phyloP scores from a whole-genome alignment of 352 stramenopile species.

The Phytophthora hibernalis region DNA sequence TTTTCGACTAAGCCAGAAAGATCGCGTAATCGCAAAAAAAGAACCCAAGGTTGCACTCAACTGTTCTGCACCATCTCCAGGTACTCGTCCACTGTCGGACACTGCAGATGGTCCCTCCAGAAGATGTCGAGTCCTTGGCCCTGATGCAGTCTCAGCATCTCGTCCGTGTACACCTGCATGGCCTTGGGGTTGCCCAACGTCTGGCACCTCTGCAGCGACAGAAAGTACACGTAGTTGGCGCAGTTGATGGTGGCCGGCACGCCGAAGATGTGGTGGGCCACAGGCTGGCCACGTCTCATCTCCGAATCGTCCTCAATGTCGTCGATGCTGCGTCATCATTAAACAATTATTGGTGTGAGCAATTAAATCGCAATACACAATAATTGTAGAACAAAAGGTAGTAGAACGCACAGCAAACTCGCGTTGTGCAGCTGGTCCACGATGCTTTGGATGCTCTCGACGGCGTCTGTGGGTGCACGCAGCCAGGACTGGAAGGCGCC shows the following conservation, averaged over 20 bases:
- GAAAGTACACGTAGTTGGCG: slow-evolving; percentile 98
- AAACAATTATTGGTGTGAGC: slow-evolving; percentile 1
- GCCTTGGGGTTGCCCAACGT: slow-evolving; percentile 82
- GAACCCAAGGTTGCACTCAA: slow-evolving; percentile 37
- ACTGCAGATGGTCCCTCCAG: slow-evolving; percentile 92
- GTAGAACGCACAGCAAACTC: slow-evolving; percentile 82
- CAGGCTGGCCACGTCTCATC: slow-evolving; percentile 93
- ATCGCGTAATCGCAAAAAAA: neutral
- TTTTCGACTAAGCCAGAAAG: neutral
- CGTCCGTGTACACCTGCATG: slow-evolving; percentile 93
- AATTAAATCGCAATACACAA: neutral
- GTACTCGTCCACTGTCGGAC: slow-evolving; percentile 94
- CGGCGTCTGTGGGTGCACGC: slow-evolving; percentile 57
- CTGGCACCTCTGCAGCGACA: slow-evolving; percentile 94
- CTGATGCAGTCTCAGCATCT: slow-evolving; percentile 96
- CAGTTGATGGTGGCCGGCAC: slow-evolving; percentile 97
- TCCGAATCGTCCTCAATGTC: slow-evolving; percentile 99
- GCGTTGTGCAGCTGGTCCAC: slow-evolving; percentile 97
- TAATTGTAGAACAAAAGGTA: slow-evolving; percentile 6
- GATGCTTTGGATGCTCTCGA: slow-evolving; percentile 92
- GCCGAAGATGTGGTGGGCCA: slow-evolving; percentile 97
- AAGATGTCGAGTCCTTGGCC: slow-evolving; percentile 97
- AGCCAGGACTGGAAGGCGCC: slow-evolving; percentile 91
- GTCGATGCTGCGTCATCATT: slow-evolving; percentile 81
- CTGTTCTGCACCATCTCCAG: slow-evolving; percentile 96